A percentile compares a stretch with the other conserved stretches of the same genome.
Conservation (phyloP, 2,329 filamentous ascomycete species). For the Sporothrix pseudoabietina region DNA sequence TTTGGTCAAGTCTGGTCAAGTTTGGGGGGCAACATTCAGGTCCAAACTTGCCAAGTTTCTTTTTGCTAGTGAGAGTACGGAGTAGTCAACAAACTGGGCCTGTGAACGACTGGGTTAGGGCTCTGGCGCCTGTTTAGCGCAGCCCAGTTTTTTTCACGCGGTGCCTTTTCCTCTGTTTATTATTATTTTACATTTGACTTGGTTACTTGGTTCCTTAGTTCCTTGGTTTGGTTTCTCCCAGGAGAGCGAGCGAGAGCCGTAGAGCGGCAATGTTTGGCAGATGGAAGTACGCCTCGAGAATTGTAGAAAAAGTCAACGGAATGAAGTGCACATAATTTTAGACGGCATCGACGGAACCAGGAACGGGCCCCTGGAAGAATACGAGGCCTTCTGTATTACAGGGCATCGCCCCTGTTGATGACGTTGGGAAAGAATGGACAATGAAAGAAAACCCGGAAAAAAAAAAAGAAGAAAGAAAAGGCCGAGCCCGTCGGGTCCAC, state of each 20-base stretch:
- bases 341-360: not conserved
- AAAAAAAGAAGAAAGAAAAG: not conserved
- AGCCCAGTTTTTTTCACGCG: not conserved
- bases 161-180: not conserved
- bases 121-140: conserved; percentile 13
- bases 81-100: not conserved
- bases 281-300: not conserved
- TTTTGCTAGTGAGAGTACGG: no score
- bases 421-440: not conserved
- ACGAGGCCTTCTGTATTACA: not conserved
- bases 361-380: not conserved
- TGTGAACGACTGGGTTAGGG: conserved; percentile 1
- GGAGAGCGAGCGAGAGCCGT: not conserved
- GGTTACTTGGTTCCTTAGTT: not conserved
- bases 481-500: not conserved
- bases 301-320: not conserved
- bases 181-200: not conserved
- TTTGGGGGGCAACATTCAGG: not conserved
- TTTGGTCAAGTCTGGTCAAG: not conserved
- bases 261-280: not conserved
- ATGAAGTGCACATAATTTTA: not conserved
- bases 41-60: not conserved
- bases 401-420: not conserved
- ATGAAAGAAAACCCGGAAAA: not conserved
- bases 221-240: not conserved